Evolutionary conservation across 768 basidiomycete species (phyloP), one percentile per base, ranked within the genome.

Genomic region (Mycena capillaripes): DNA sequence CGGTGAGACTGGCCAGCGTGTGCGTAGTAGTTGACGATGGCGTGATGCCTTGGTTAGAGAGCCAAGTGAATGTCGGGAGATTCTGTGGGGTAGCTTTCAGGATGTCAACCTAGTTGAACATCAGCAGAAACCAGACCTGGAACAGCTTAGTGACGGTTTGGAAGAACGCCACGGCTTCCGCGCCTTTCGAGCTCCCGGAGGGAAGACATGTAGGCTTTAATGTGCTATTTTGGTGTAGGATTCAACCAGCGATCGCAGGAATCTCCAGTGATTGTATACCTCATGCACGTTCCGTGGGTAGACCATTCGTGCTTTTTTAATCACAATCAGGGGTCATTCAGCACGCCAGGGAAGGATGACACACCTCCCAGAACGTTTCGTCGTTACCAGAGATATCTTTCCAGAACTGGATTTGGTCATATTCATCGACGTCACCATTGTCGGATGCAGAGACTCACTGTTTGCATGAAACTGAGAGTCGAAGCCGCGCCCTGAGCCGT

Each of bases 31-130:
- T 77, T 1, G 78, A 72, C 36, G 82, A 82, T 10, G 91, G 91
- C 11, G 86, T 86, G 75, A 92, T 92, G 16, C 90, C 90, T 21
- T 83, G 86, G 14, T 82, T 76, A 9, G 82, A 78, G 44, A 92
- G 88, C 85, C 85, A 91, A 8, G 84, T 80, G 78, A 86, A 91
- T 3, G 91, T 90, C 1, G 89, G 88, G 25, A 91, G 86, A 4
- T 82, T 82, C 85, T 88, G 74, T 44, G 5, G 27, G 56, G 25
- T 27, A 9, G 2, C 21, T 12, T 19, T 36, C 2, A 58, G 50
- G 2, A n/a, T 4, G n/a, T 25, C 36, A 34, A 44, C 19, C 27
- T 23, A 17, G 23, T 36, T 23, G 27, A 36, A 32, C 2, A 19
- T 23, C 11, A n/a, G 16, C 12, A 29, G 44, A 48, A 38, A 38